Evolutionary conservation across 2,329 filamentous ascomycete genomes (phyloP).

Genomic region (Paradendryphiella salina): DNA sequence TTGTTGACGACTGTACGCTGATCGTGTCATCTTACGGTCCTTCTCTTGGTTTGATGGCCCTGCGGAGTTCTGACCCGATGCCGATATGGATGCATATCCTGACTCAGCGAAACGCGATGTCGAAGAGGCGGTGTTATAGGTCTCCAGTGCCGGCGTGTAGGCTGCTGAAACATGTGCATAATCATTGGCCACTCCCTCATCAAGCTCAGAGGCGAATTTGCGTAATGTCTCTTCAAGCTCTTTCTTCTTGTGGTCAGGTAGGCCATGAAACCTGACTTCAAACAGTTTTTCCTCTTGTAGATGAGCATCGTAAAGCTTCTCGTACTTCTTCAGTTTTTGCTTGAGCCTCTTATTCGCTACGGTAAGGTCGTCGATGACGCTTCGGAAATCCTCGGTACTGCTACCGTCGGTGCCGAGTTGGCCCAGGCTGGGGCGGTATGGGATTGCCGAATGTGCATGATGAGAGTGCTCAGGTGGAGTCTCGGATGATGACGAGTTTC

Average conservation of each 20-base stretch:
- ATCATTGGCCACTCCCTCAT: constrained; percentile 44
- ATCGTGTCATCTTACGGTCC: constrained; percentile 36
- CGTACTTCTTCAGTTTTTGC: constrained; percentile 71
- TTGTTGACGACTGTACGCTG: constrained; percentile 41
- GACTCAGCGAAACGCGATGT: constrained; percentile 56
- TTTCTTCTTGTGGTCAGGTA: constrained; percentile 72
- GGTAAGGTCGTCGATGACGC: constrained; percentile 85
- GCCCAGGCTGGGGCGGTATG: constrained; percentile 47
- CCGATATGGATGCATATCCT: constrained; percentile 65
- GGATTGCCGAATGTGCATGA: constrained; percentile 26
- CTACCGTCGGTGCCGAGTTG: constrained; percentile 53
- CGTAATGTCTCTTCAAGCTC: constrained; percentile 75
- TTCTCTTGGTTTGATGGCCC: constrained; percentile 40
- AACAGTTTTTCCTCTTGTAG: constrained; percentile 77
- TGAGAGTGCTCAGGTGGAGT: constrained; percentile 47
- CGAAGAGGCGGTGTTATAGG: constrained; percentile 64
- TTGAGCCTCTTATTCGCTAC: constrained; percentile 80
- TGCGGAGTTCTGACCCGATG: constrained; percentile 52
- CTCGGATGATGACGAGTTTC: constrained; percentile 51
- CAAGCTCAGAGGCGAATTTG: constrained; percentile 68
- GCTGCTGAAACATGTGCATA: constrained; percentile 38
- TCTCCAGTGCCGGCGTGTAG: constrained; percentile 53
- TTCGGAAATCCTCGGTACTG: constrained; percentile 73
- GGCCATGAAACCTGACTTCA: constrained; percentile 76
- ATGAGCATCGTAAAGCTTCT: constrained; percentile 66